Evolutionary conservation across 352 stramenopile species (phyloP), one percentile per base, ranked within the genome.

Genomic region (Aphanomyces euteiches): DNA sequence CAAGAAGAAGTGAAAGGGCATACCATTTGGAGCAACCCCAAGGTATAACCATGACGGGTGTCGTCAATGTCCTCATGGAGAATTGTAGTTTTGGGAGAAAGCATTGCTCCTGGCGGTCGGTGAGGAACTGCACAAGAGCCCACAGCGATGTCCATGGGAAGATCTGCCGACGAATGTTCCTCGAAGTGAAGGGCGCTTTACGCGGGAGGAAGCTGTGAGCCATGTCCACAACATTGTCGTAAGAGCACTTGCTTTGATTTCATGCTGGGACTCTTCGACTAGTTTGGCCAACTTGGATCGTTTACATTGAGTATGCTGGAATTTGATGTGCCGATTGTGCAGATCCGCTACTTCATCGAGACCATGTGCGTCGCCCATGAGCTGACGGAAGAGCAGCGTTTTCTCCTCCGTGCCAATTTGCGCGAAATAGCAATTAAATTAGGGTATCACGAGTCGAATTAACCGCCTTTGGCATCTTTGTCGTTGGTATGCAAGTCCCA

Each of bases 231-330:
- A 95, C 65, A 95, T 95, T 50, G 84, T 95, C 66, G 45, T 56
- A 47, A 7, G 17, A 15, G 21, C 17, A 21, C 41, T 12, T 10
- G 3, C 3, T 8, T 17, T 17, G 12, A 28, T n/a, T 36, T 56
- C 5, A 43, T 56, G 45, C 10, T 7, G 7, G 4, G 13, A 41
- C 7, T 6, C 4, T 21, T 21, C 28, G 28, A 28, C 28, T 59
- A 59, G 61, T 95, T 95, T 64, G 87, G 87, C 2, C 87, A 95
- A 72, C 61, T 93, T 4, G 87, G 85, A 3, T 95, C 85, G 28
- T 95, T 93, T 72, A 95, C 85, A 7, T 65, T 95, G 58, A 95
- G 87, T 65, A 95, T 95, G 87, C 84, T 93, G 47, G 85, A 95
- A 75, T 92, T 95, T 40, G 84, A 93, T 36, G 85, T 95, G 17